A percentile compares a stretch with the other conserved stretches of the same genome.
Conservation (phyloP, 371 early-diverging fungal genomes). For the Batrachochytrium dendrobatidis region DNA sequence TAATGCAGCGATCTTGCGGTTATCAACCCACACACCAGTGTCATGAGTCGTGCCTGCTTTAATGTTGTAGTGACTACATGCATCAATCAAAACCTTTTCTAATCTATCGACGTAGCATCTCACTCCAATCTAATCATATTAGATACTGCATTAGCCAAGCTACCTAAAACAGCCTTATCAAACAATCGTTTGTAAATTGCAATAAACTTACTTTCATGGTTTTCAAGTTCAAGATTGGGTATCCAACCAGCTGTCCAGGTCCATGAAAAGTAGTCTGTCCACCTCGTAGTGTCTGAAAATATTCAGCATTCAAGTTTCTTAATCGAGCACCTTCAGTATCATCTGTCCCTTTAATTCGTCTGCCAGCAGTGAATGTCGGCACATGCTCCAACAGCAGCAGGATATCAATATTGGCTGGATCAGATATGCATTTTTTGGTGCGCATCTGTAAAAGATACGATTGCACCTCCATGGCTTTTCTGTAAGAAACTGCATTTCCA, state of each 20-base stretch:
- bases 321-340: constrained; percentile 50
- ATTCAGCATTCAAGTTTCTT: constrained; percentile 62
- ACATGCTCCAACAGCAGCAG: constrained; percentile 76
- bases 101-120: constrained; percentile 72
- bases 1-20: constrained; percentile 41
- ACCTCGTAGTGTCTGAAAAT: constrained; percentile 62
- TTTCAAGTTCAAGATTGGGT: constrained; percentile 82
- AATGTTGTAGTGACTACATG: constrained; percentile 59
- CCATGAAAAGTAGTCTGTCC: constrained; percentile 96
- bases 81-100: constrained; percentile 68
- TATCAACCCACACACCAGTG: constrained; percentile 82
- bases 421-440: background rate
- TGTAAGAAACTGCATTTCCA: constrained; percentile 43
- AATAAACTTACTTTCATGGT: constrained; percentile 17
- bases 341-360: constrained; percentile 62
- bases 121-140: constrained; percentile 53
- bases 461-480: constrained; percentile 50
- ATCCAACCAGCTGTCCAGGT: constrained; percentile 93
- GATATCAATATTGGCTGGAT: background rate
- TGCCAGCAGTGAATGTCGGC: constrained; percentile 87
- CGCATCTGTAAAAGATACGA: constrained; percentile 42
- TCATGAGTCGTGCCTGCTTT: constrained; percentile 60
- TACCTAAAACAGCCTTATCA: background rate
- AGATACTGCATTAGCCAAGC: background rate
- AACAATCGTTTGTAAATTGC: too few relatives aligned